Conservation (phyloP, 352 stramenopile species). For the Pythium rishiriense region DNA sequence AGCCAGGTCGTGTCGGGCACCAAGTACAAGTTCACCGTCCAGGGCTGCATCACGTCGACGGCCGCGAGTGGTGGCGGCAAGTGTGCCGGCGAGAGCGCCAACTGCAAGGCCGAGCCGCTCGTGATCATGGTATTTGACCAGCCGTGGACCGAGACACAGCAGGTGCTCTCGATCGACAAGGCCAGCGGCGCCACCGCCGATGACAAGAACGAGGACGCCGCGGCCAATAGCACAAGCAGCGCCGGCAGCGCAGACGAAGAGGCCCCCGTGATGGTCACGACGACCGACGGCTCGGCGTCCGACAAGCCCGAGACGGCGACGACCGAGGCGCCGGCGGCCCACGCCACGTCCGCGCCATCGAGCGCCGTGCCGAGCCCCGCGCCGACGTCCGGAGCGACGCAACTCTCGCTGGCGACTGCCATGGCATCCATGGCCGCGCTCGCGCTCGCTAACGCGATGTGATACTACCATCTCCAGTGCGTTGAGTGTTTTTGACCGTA, state of each 20-base stretch:
- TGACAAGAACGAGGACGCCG: constrained; percentile 13
- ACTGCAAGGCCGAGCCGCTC: constrained; percentile 36
- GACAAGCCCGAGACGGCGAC: background rate
- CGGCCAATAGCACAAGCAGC: constrained; percentile 13
- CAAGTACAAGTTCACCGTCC: constrained; percentile 34
- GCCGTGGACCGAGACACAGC: constrained; percentile 56
- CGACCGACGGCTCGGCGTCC: background rate
- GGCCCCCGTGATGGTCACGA: background rate
- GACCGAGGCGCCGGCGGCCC: background rate
- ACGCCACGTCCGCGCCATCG: background rate
- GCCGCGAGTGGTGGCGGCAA: constrained; percentile 32
- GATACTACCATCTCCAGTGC: no score
- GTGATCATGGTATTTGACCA: constrained; percentile 57
- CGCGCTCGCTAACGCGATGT: background rate
- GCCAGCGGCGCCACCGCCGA: constrained; percentile 2
- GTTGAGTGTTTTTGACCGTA: no score
- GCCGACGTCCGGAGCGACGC: background rate
- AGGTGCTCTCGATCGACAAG: constrained; percentile 48
- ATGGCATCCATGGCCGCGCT: background rate
- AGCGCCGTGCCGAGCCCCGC: background rate
- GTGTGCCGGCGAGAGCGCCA: constrained; percentile 33
- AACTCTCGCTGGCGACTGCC: background rate
- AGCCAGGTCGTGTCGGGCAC: constrained; percentile 36
- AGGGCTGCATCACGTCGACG: constrained; percentile 20
- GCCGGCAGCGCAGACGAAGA: background rate